A percentile compares a stretch with the other conserved stretches of the same genome.
phyloP scores from a whole-genome alignment of 148 eudicot species.

The Dysphania ambrosioides region DNA sequence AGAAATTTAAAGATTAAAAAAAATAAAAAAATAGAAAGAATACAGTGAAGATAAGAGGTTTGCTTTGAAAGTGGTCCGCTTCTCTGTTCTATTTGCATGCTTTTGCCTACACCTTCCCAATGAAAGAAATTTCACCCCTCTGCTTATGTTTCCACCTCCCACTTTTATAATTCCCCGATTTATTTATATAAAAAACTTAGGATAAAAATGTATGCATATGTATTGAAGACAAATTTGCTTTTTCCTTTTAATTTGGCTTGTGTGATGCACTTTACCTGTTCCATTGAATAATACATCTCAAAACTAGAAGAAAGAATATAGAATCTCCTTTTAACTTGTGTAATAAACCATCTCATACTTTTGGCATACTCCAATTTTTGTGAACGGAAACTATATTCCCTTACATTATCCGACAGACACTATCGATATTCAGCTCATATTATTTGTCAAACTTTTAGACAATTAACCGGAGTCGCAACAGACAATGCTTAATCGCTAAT shows the following conservation, averaged over 20 bases:
- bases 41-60: no score
- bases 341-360: conserved; percentile 15
- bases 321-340: conserved; percentile 38
- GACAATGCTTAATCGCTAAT: no score
- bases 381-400: not conserved
- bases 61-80: conserved; percentile 45
- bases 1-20: not conserved
- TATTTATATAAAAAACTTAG: no score
- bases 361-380: not conserved
- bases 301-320: conserved; percentile 19
- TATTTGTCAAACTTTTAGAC: not conserved
- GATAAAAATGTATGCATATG: no score
- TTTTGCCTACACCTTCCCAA: conserved; percentile 29
- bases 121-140: conserved; percentile 20
- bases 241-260: not conserved
- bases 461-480: not conserved
- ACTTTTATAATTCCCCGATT: no score
- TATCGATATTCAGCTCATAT: no score
- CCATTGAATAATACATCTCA: conserved; percentile 23
- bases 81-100: conserved; percentile 35
- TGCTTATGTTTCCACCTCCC: not conserved
- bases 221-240: conserved; percentile 15
- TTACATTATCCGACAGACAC: not conserved
- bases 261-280: conserved; percentile 12
- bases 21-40: no score